These are phyloP conservation scores for Aciculosporium take DNA, from an alignment of 2,329 filamentous ascomycete species.

Conservation along the genomic window DNA sequence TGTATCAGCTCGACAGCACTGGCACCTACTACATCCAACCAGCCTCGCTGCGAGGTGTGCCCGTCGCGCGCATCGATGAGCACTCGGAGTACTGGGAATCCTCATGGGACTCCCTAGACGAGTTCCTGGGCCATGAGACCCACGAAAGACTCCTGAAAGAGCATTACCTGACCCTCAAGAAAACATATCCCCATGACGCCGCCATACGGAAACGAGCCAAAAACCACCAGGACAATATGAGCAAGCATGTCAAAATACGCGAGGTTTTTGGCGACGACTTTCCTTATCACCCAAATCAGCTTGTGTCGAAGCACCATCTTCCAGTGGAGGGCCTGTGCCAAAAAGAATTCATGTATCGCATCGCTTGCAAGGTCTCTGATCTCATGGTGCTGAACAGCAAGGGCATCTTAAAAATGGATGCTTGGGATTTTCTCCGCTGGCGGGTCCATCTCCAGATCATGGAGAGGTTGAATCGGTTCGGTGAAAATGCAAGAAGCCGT, in stretches of 20 bases:
- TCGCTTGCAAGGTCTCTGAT: conserved; percentile 21
- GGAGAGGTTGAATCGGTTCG: conserved; percentile 3
- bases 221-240: conserved; percentile 17
- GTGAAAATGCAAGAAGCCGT: conserved; percentile 4
- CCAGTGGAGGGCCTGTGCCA: conserved; percentile 19
- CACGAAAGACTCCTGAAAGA: conserved; percentile 11
- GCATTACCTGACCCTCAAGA: neutral
- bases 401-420: conserved; percentile 20
- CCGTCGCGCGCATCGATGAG: conserved; percentile 17
- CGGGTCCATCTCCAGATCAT: conserved; percentile 12
- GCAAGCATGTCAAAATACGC: conserved; percentile 19
- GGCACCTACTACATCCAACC: conserved; percentile 14
- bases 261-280: conserved; percentile 19
- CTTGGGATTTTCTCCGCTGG: conserved; percentile 25
- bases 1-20: conserved; percentile 12
- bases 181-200: conserved; percentile 6
- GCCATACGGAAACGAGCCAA: conserved; percentile 9
- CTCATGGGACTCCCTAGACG: conserved; percentile 17
- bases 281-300: conserved; percentile 23
- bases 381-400: conserved; percentile 13
- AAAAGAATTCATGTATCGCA: conserved; percentile 21
- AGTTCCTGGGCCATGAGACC: conserved; percentile 14
- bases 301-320: conserved; percentile 19
- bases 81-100: conserved; percentile 16
- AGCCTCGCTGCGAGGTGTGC: conserved; percentile 12